Conservation (phyloP, 208 protist species). For the Novymonas esmeraldas region DNA sequence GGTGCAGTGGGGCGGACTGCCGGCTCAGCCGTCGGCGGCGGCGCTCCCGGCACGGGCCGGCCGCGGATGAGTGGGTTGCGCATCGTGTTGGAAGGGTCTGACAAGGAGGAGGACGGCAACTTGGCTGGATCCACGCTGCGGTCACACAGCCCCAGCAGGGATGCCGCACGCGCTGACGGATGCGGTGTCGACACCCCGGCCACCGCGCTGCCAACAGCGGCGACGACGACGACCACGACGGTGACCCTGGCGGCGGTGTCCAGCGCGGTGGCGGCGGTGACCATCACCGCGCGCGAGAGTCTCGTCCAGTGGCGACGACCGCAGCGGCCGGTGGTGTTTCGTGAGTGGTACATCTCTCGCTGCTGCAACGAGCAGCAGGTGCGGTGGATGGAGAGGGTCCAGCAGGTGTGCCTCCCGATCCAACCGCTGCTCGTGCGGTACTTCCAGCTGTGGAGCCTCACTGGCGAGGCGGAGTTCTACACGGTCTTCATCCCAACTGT, state of each 20-base stretch:
- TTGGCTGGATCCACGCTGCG: background rate
- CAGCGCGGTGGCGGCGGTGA: background rate
- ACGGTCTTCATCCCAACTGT: constrained; percentile 59
- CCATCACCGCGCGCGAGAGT: constrained; percentile 8
- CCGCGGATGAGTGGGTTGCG: background rate
- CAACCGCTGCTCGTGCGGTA: constrained; percentile 43
- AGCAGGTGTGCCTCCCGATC: constrained; percentile 33
- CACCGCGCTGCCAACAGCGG: background rate
- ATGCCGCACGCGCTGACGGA: background rate
- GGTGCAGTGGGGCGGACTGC: no score
- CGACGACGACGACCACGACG: constrained; percentile 1
- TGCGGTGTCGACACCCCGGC: background rate
- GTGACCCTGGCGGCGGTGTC: constrained; percentile 4
- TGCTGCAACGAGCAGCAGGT: constrained; percentile 67
- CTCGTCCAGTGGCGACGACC: constrained; percentile 36
- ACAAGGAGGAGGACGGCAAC: background rate
- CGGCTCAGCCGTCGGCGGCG: no score
- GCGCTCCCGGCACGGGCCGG: no score
- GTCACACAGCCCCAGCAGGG: background rate
- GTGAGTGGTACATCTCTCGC: constrained; percentile 73
- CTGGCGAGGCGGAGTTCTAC: constrained; percentile 79
- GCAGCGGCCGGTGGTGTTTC: constrained; percentile 36
- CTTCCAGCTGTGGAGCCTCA: constrained; percentile 67
- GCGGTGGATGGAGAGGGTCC: constrained; percentile 37
- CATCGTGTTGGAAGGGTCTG: background rate